Evolutionary conservation across 352 stramenopile species (phyloP), one percentile per base, ranked within the genome.

Genomic region (Aphanomyces euteiches): DNA sequence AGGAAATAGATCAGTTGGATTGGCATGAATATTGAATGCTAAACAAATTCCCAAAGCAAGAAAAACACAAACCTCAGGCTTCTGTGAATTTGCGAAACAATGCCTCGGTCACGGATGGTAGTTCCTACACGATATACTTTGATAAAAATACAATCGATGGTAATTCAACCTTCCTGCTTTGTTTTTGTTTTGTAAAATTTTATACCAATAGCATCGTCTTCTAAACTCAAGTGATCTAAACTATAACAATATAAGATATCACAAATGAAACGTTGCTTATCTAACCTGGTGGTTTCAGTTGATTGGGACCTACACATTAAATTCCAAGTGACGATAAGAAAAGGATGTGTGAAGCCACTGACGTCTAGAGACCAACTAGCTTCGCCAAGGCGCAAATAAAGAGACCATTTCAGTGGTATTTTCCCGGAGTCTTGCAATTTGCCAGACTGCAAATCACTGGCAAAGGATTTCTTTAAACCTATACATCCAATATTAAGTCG

Each of bases 131-230:
- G n/a, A n/a, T n/a, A n/a, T n/a, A n/a, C n/a, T n/a, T n/a, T n/a
- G n/a, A n/a, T n/a, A n/a, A n/a, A n/a, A n/a, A n/a, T n/a, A n/a
- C n/a, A n/a, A n/a, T n/a, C n/a, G n/a, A n/a, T n/a, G n/a, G n/a
- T n/a, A n/a, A n/a, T 36, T 15, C 61, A 57, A 40, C 70, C 76
- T 13, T 53, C 21, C 57, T 83, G 71, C n/a, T 81, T 70, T 6
- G 74, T 79, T 39, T 81, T 80, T 66, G 76, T 79, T 37, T 80
- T 72, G 0, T 75, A 68, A 47, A 81, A 83, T 53, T 73, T 78
- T 0, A 81, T 69, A 34, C 72, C 65, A 0, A 80, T 48, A 7
- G 78, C 72, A 67, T 83, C 75, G 12, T 76, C 73, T 0, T 63
- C 40, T 59, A 58, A 81, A n/a, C 73, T 60, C 3, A 81, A 41